Evolutionary conservation across 2,329 filamentous ascomycete genomes (phyloP), one percentile per base, ranked within the genome.

Genomic region (Purpureocillium takamizusanense): DNA sequence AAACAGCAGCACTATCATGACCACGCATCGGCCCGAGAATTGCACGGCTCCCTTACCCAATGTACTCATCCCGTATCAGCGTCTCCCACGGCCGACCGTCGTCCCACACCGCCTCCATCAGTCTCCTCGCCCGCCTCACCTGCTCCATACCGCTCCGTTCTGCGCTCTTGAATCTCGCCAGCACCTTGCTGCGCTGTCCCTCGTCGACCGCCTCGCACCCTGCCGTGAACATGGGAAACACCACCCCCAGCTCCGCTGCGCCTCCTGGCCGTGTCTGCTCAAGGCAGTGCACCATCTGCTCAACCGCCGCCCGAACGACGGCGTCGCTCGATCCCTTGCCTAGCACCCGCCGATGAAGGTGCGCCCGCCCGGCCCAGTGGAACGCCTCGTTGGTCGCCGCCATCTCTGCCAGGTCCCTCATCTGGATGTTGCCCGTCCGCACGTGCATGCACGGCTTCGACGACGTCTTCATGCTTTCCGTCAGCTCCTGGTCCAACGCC

Each of bases 161-260:
- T 2, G 86, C 74, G 14, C 71, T 71, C 53, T 69, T 67, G 52
- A 92, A 68, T 35, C 85, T 68, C 47, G 77, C 72, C 50, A 85
- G 63, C 29, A 90, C 76, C 50, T 76, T 69, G 17, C 63, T 61
- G 36, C 78, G 67, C 48, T 82, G 74, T 3, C 59, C 60, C 27
- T 65, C 51, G 35, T 78, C 72, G 39, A 63, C 63, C 1, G 79
- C 77, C 55, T 92, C 83, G 47, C 84, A 89, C 0, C 86, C 86
- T 1, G 86, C 86, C 1, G 83, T 85, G 57, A 92, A 92, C 62
- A 92, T 78, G 0, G 86, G 86, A 46, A 92, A 89, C 30, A 92
- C 57, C 14, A 86, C 63, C 51, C 83, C 86, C 8, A 77, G 79
- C 57, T 90, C 86, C 0, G 84, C 83, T 13, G 78, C 78, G 23